phyloP scores from a whole-genome alignment of 495 filamentous ascomycete genomes.

The Viridothelium virens region DNA sequence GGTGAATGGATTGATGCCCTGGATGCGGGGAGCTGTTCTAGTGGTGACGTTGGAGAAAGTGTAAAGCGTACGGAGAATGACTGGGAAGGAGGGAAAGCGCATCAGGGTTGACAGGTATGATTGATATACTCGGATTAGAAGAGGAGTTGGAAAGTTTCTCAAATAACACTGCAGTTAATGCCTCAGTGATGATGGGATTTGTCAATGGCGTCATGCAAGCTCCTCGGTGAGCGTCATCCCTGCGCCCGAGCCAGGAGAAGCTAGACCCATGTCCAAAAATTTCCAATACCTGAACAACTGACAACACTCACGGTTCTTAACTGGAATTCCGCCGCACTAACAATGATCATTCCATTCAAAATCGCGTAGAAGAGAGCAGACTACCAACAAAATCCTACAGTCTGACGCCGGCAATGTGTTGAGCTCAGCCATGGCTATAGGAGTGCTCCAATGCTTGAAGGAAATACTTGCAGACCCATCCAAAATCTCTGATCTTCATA shows the following conservation, averaged over 20 bases:
- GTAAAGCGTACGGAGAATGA: conserved; percentile 47
- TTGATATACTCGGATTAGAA: background rate
- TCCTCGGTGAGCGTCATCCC: background rate
- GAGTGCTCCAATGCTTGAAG: background rate
- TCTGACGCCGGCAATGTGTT: background rate
- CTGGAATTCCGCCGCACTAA: background rate
- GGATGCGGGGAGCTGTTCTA: conserved; percentile 22
- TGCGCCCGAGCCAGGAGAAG: background rate
- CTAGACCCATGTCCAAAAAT: background rate
- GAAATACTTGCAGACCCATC: background rate
- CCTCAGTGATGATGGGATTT: background rate
- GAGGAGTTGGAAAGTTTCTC: conserved; percentile 3
- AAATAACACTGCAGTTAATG: background rate
- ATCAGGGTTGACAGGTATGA: conserved; percentile 32
- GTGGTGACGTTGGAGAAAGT: conserved; percentile 34
- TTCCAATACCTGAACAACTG: background rate
- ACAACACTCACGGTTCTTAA: background rate
- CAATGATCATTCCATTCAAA: too few species aligned
- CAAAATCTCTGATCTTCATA: background rate
- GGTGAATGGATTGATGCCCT: conserved; percentile 29
- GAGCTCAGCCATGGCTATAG: background rate
- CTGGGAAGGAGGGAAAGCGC: conserved; percentile 47
- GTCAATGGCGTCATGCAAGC: conserved; percentile 7
- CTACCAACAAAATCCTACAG: background rate
- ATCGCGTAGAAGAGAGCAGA: too few species aligned